Evolutionary conservation across 805 yeast genomes (phyloP), one percentile per base, ranked within the genome.

Genomic region (Candida boleticola): DNA sequence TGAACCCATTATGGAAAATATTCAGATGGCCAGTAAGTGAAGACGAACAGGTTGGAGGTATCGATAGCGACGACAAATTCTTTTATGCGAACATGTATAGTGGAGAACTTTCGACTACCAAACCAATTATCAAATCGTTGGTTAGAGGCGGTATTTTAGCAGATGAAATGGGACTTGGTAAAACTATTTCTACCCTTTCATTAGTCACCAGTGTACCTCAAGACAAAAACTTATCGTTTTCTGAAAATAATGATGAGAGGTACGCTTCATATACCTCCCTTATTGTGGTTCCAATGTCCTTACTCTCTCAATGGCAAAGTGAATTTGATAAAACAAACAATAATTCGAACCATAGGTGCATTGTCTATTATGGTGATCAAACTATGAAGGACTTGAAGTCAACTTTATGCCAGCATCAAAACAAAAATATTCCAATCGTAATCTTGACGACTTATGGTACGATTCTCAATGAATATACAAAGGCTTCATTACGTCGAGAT

Each of bases 91-190:
- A 89, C 53, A 60, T 86, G 44, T 85, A 82, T 55, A 79, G 85
- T 42, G 97, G 97, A 3, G 89, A 85, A 42, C 76, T 92, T 42
- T 79, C 92, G 0, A 51, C 78, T 13, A 74, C 76, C 18, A 79
- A 76, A 46, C 97, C 97, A 1, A 52, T 80, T 10, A 66, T 89
- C 31, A 78, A 73, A 44, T 71, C 82, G 1, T 54, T 75, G 16
- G 74, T 83, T 37, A 71, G 73, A 37, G 97, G 98, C 29, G 98
- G 98, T 2, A 85, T 90, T 17, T 65, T 90, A 13, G 96, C 97
- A 0, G 98, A 90, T 65, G 98, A 90, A 60, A 90, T 90, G 98
- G 98, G 98, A 0, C 70, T 90, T 6, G 98, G 98, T 33, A 90
- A 90, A 57, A 90, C 98, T 0, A 85, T 90, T 19, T 85, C 96